Base-by-base conservation (phyloP, 129 eudicot genomes). In the Artemisia tridentata region DNA sequence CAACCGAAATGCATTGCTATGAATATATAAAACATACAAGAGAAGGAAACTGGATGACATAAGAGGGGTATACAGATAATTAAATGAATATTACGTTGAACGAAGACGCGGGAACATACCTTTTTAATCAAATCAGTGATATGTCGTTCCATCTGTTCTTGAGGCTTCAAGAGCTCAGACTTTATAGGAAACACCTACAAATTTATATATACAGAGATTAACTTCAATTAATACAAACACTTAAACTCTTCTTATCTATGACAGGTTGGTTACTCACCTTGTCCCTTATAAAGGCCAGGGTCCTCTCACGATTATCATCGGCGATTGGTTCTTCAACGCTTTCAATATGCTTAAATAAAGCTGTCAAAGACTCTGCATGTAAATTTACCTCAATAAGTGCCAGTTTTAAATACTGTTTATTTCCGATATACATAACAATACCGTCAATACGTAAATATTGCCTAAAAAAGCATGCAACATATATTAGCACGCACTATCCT, bases 291-390 rank as follows among this genome's bases (percentile, higher is more conserved):
- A 91, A 91, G 51, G 65, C 56, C n/a, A 91, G 76, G 71, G 95
- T 88, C 78, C 88, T 87, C 75, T 91, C 97, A 53, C 97, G 97
- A 82, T 83, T 91, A 68, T 91, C 97, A 81, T 91, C 97, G 2
- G 81, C 63, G 67, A 80, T 75, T 58, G 88, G 95, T 80, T 88
- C 97, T 52, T 91, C 97, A 41, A 91, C 83, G 16, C 82, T 76
- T 79, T 87, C 97, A 58, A 91, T 79, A 75, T 87, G 91, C 85
- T 88, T 91, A 78, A 91, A 91, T 27, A 91, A 78, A 13, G 95
- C 90, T 17, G 97, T 85, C 81, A 91, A 66, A 2, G 97, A 91
- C 56, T 88, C 97, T 91, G 89, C 81, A 74, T 15, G 29, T 11
- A 79, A 10, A 72, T 50, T 72, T 17, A n/a, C 45, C 38, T 23